These are phyloP conservation scores for Penicillium soppii DNA, from an alignment of 495 filamentous ascomycete species.

Conservation along the genomic window DNA sequence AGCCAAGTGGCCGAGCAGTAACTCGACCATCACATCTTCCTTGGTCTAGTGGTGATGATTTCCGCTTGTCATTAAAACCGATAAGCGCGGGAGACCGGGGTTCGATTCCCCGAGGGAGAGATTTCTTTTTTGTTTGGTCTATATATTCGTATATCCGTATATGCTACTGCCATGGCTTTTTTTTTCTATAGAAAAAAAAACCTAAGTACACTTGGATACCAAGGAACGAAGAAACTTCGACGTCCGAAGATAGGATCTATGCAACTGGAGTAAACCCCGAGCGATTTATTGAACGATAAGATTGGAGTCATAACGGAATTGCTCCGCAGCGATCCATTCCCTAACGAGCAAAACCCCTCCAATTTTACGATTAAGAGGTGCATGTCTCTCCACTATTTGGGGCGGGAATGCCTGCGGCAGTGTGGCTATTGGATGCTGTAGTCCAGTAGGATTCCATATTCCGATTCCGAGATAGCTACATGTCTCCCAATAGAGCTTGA, in stretches of 20 bases:
- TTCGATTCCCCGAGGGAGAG: constrained; percentile 54
- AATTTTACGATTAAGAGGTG: not conserved
- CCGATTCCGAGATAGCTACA: constrained; percentile 6
- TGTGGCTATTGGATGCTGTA: not conserved
- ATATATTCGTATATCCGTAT: too few relatives aligned
- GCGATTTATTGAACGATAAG: too few relatives aligned
- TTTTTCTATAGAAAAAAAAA: not conserved
- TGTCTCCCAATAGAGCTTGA: not conserved
- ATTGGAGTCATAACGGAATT: not conserved
- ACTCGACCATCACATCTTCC: constrained; percentile 29
- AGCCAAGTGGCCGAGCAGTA: constrained; percentile 33
- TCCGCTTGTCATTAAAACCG: constrained; percentile 50
- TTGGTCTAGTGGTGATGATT: constrained; percentile 56
- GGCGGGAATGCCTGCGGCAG: not conserved
- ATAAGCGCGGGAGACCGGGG: constrained; percentile 52
- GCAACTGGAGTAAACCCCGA: too few relatives aligned
- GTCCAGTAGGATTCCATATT: not conserved
- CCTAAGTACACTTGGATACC: too few relatives aligned
- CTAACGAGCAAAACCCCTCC: not conserved
- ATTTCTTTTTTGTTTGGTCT: constrained; percentile 3
- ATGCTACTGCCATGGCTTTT: too few relatives aligned
- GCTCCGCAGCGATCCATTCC: constrained; percentile 5
- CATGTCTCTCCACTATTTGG: not conserved
- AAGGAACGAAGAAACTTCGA: too few relatives aligned
- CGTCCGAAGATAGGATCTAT: too few relatives aligned